Base-by-base conservation (phyloP, 1,284 basidiomycete genomes). In the Agaricales sp. region DNA sequence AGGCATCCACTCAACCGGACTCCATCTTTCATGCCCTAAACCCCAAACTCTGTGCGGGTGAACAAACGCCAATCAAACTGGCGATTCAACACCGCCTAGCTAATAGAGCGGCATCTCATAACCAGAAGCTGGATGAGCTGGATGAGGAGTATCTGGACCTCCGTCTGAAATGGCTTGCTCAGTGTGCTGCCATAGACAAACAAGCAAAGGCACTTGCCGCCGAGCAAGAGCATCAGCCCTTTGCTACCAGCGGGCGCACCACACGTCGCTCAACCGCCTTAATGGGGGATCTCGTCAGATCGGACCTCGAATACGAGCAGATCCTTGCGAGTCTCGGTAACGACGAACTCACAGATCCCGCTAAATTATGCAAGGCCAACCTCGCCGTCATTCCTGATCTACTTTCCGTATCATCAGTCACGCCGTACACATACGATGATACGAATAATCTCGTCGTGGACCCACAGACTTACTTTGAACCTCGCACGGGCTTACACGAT, bases 271-370 rank as follows among this genome's bases (percentile, higher is more conserved):
- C 82, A 12, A 73, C 81, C 38, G 80, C 83, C 1, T 68, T 66
- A 16, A 73, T 92, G 53, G 91, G 92, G 19, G 94, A 98, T 63
- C 85, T 90, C 4, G 93, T 95, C 11, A 82, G 92, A 1, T 93
- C 92, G 16, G 95, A 98, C 64, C 77, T 96, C 50, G 95, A 98
- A 70, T 94, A 97, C 79, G 89, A 97, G 60, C 92, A 94, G 67
- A 94, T 98, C 60, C 84, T 98, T 50, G 92, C 91, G 11, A 92
- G 85, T 58, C 70, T 97, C 37, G 93, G 92, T 45, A 90, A 87
- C 56, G 91, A 94, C 54, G 94, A 95, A 55, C 80, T 91, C 50
- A 92, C 87, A 43, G 93, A 98, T 65, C 92, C 94, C 0, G 89
- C 80, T 56, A 80, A 88, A 56, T 80, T 97, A 18, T 91, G 92